Conservation (phyloP, 768 basidiomycete species). For the Termitomyces sp. region DNA sequence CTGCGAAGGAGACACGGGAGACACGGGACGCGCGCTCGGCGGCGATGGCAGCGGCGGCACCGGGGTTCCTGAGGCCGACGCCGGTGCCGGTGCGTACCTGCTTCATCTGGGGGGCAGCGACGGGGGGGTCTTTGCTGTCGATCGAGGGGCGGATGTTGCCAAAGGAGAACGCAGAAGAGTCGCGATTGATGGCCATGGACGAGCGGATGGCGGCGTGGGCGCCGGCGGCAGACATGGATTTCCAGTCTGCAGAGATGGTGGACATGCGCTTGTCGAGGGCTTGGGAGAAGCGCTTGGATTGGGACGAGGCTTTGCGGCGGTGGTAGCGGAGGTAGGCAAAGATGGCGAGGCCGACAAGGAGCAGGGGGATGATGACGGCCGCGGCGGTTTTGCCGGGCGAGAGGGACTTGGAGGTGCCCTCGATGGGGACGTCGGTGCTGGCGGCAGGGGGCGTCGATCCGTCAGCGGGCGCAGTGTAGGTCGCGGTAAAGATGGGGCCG, state of each 20-base stretch:
- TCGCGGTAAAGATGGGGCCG: slow-evolving; percentile 68
- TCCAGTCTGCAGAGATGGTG: slow-evolving; percentile 77
- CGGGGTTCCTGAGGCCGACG: slow-evolving; percentile 47
- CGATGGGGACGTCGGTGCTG: too few species aligned
- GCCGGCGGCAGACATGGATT: slow-evolving; percentile 62
- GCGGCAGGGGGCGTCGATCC: slow-evolving; percentile 33
- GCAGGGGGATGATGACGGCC: slow-evolving; percentile 65
- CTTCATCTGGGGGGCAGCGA: slow-evolving; percentile 16
- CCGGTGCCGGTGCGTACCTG: slow-evolving; percentile 46
- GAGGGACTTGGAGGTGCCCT: slow-evolving; percentile 23
- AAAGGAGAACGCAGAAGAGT: slow-evolving; percentile 51
- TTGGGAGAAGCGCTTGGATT: slow-evolving; percentile 59
- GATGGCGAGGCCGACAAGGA: slow-evolving; percentile 41
- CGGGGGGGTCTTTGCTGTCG: not conserved
- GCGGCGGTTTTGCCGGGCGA: slow-evolving; percentile 57
- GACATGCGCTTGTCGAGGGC: slow-evolving; percentile 81
- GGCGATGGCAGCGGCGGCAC: slow-evolving; percentile 22
- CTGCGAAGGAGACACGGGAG: slow-evolving; percentile 70
- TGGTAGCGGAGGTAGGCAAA: slow-evolving; percentile 49
- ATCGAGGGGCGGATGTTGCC: slow-evolving; percentile 53
- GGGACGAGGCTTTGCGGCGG: slow-evolving; percentile 44
- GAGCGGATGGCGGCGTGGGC: slow-evolving; percentile 72
- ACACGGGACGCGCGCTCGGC: slow-evolving; percentile 41
- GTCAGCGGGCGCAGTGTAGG: slow-evolving; percentile 41
- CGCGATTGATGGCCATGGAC: slow-evolving; percentile 47